Evolutionary conservation across 345 rosid genomes (phyloP).

Genomic region (Aegle marmelos): DNA sequence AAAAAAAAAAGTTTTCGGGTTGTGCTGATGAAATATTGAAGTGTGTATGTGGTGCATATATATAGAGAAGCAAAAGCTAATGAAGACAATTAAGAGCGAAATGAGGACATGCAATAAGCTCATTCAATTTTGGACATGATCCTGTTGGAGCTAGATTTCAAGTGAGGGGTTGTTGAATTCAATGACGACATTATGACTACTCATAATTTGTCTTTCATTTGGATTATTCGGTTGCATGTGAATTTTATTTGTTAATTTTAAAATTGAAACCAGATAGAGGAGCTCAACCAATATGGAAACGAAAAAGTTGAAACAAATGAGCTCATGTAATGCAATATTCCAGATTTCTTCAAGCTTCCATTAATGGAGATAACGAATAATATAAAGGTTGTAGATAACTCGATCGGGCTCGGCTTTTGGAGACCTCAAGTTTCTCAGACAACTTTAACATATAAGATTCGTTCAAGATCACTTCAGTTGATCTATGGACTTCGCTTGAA

Average conservation of each 20-base stretch:
- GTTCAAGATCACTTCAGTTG: background rate
- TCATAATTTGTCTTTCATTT: background rate
- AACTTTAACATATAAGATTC: background rate
- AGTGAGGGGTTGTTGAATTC: background rate
- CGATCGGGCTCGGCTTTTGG: background rate
- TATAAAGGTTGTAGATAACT: background rate
- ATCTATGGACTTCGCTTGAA: background rate
- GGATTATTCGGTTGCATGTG: background rate
- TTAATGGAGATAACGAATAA: background rate
- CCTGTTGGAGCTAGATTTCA: background rate
- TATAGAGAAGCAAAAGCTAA: background rate
- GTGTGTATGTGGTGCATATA: background rate
- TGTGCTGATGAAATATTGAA: background rate
- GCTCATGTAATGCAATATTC: background rate
- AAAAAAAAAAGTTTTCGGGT: no score
- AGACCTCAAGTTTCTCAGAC: background rate
- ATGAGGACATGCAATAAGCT: background rate
- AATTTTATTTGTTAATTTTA: background rate
- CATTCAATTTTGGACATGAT: background rate
- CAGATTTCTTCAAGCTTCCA: background rate
- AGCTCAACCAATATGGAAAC: background rate
- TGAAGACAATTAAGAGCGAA: background rate
- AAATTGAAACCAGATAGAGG: background rate
- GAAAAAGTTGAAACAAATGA: background rate
- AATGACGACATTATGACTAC: constrained; percentile 2